Base-by-base conservation (phyloP, 495 filamentous ascomycete genomes). In the Penicillium coffeae region DNA sequence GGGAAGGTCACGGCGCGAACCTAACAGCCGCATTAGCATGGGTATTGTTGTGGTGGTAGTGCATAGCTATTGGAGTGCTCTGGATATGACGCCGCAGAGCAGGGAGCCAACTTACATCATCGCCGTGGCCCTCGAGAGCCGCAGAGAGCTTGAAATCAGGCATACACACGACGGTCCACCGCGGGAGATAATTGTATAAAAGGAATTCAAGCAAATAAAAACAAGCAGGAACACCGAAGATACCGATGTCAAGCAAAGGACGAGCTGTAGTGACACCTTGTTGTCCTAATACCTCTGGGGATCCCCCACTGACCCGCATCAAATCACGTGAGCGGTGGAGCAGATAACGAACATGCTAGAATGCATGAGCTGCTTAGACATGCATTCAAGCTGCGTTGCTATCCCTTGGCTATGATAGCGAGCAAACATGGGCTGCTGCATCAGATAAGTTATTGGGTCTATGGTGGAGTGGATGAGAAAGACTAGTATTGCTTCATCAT, bases 1-100 rank as follows among this genome's bases (percentile, higher is more conserved):
- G 91, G 89, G 61, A 93, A 97, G 62, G 72, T 74, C 53, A 99
- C 88, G 52, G 80, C 83, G 52, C 93, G 89, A 62, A 99, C 93
- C 93, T 98, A 46, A 22, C 21, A 30, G 38, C 30, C 22, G 16
- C 13, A 44, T 60, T 25, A 60, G 48, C 10, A 10, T 30, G 25
- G 25, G 16, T 13, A 44, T 60, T 25, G 59, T 47, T 30, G 25
- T 30, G 25, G 25, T 30, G 25, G 25, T 10, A 4, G 25, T 10
- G 25, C 25, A 30, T 30, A 36, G 45, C 35, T 57, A 30, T 10
- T 10, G 10, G 10, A 10, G 25, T 30, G 25, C 25, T 30, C 25
- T 4, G 10, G 10, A 30, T 30, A 5, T 10, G 25, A 30, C 25
- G 10, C 10, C 25, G 25, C 5, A 30, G 25, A 30, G 25, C 5